Conservation (phyloP, 164 flowering plant genomes). For the Buxus sempervirens region DNA sequence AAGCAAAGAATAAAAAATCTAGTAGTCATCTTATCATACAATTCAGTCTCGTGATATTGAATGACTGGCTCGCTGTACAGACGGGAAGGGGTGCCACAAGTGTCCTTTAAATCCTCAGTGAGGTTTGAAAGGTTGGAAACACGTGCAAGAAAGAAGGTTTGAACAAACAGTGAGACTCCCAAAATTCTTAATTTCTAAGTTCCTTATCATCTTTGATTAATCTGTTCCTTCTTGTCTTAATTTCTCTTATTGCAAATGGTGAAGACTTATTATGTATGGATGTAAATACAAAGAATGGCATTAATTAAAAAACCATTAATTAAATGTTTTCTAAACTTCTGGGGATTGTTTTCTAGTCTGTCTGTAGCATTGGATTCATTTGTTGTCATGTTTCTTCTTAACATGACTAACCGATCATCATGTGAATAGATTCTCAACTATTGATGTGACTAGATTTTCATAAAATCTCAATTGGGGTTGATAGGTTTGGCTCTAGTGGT, state of each 20-base stretch:
- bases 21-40: not conserved
- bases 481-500: too few relatives aligned
- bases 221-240: not conserved
- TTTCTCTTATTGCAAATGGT: not conserved
- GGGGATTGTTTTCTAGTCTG: too few relatives aligned
- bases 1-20: slow-evolving; percentile 11
- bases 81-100: too few relatives aligned
- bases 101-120: not conserved
- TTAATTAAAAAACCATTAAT: too few relatives aligned
- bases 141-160: not conserved
- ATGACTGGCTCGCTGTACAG: too few relatives aligned
- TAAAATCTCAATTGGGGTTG: too few relatives aligned
- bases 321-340: too few relatives aligned
- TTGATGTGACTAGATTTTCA: too few relatives aligned
- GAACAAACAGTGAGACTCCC: not conserved
- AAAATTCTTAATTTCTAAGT: not conserved
- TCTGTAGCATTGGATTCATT: too few relatives aligned
- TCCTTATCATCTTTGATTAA: not conserved
- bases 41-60: not conserved
- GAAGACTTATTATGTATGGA: not conserved
- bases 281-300: not conserved
- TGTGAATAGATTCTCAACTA: too few relatives aligned
- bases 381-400: too few relatives aligned
- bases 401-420: too few relatives aligned
- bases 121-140: not conserved